Evolutionary conservation across 495 filamentous ascomycete species (phyloP), one percentile per base, ranked within the genome.

Genomic region (Penicillium parvum): DNA sequence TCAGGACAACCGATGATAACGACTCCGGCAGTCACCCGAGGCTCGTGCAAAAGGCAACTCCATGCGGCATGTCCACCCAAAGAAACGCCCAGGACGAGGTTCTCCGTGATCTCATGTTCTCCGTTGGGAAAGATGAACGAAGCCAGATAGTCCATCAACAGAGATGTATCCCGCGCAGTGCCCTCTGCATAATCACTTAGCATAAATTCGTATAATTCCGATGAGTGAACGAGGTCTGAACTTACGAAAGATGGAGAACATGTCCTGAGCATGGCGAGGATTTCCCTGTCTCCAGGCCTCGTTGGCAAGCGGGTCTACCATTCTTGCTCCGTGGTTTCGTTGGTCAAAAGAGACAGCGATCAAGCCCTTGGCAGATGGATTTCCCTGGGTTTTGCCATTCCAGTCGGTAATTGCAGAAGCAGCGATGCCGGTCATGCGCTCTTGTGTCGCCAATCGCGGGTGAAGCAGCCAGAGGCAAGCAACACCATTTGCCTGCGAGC

Each of bases 1-100:
- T 98, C 91, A 0, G 91, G 88, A 60, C 88, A 95, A 11, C 91
- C 92, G 38, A 98, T 85, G 23, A 96, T 75, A 17, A 86, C 71
- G 7, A 94, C 77, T 0, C 77, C 89, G 3, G 87, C 81, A 6
- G 69, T 79, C 28, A 97, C 74, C 40, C 90, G 74, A 20, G 85
- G 79, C 17, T 96, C 90, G 26, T 82, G 77, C 29, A 95, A 72
- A 26, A 95, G 59, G 8, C 82, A 71, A 52, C 90, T 82, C 85
- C 91, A 98, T 1, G 85, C 84, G 15, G 86, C 82, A 58, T 98
- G 92, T 3, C 87, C 92, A 7, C 92, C 92, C 0, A 97, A 72
- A 4, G 85, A 90, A 10, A 96, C 73, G 1, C 92, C 92, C 5
- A 92, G 66, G 3, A 84, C 83, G 12, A 95, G 51, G 53, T 96